Conservation (phyloP, 163 green algal species). For the Prototheca wickerhamii region DNA sequence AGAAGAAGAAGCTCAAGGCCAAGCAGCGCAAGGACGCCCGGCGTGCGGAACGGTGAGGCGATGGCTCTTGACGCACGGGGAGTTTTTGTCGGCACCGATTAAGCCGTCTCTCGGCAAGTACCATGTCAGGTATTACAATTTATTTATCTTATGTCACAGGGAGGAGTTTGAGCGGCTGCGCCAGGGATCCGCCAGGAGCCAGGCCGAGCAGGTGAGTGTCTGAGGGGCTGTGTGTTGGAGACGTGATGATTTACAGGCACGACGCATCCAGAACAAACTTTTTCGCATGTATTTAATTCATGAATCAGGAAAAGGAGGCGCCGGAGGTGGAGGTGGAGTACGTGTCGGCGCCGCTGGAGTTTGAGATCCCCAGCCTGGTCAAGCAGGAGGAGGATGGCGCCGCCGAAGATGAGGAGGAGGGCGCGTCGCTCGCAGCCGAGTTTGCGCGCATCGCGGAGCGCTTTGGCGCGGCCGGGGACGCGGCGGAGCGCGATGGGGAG, state of each 20-base stretch:
- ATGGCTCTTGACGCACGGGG: neutral
- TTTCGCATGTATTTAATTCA: neutral
- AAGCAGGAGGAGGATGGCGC: neutral
- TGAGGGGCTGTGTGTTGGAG: too few species aligned
- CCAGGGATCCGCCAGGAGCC: too few species aligned
- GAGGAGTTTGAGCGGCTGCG: too few species aligned
- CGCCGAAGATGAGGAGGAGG: constrained; percentile 5
- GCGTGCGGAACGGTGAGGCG: constrained; percentile 13
- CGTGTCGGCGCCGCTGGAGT: constrained; percentile 48
- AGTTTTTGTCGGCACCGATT: too few species aligned
- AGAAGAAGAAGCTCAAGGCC: constrained; percentile 37
- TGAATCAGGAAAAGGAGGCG: neutral
- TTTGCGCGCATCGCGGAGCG: constrained; percentile 34
- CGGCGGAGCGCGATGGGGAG: constrained; percentile 8
- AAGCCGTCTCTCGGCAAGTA: too few species aligned
- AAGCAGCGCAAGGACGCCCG: constrained; percentile 31
- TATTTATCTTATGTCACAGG: too few species aligned
- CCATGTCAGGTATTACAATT: too few species aligned
- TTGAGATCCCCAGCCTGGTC: constrained; percentile 12
- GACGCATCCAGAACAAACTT: neutral
- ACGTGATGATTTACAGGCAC: neutral
- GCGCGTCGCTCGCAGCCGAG: constrained; percentile 4
- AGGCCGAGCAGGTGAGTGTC: too few species aligned
- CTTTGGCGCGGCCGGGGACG: constrained; percentile 21
- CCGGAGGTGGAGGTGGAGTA: constrained; percentile 68